These are phyloP conservation scores for Exophiala phaeomuriformis DNA, from an alignment of 2,329 filamentous ascomycete species.

Conservation along the genomic window DNA sequence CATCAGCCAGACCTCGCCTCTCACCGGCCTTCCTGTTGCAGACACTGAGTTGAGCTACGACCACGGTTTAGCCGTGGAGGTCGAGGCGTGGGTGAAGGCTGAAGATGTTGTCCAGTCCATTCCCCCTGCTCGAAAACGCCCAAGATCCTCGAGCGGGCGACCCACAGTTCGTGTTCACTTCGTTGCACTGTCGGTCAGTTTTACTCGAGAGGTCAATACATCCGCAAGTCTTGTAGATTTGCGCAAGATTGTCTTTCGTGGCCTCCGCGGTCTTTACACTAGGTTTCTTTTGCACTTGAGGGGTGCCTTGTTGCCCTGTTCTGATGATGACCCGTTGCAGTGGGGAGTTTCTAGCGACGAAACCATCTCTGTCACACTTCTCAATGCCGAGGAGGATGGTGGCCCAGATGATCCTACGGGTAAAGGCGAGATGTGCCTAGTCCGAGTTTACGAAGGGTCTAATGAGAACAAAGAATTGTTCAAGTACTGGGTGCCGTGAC, in stretches of 20 bases:
- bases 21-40: slow-evolving; percentile 29
- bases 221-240: slow-evolving; percentile 21
- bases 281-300: slow-evolving; percentile 26
- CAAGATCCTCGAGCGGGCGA: not conserved
- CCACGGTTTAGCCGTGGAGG: slow-evolving; percentile 21
- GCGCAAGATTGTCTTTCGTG: slow-evolving; percentile 29
- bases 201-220: slow-evolving; percentile 9
- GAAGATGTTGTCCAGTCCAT: slow-evolving; percentile 15
- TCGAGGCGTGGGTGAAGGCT: slow-evolving; percentile 26
- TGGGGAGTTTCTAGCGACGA: slow-evolving; percentile 1
- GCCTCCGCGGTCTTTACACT: slow-evolving; percentile 26
- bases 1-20: slow-evolving; percentile 30
- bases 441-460: slow-evolving; percentile 10
- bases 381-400: not conserved
- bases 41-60: slow-evolving; percentile 27
- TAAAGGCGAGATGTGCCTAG: slow-evolving; percentile 16
- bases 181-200: slow-evolving; percentile 9
- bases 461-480: slow-evolving; percentile 7
- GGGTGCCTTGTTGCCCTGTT: slow-evolving; percentile 1
- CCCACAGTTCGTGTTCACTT: slow-evolving; percentile 4
- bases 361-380: slow-evolving; percentile 5
- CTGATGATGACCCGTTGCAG: not conserved
- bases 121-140: slow-evolving; percentile 1
- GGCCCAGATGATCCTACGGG: not conserved
- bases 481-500: slow-evolving; percentile 27